A percentile compares a stretch with the other conserved stretches of the same genome.
phyloP scores from a whole-genome alignment of 805 yeast species.

The Torulaspora gathmanii region DNA sequence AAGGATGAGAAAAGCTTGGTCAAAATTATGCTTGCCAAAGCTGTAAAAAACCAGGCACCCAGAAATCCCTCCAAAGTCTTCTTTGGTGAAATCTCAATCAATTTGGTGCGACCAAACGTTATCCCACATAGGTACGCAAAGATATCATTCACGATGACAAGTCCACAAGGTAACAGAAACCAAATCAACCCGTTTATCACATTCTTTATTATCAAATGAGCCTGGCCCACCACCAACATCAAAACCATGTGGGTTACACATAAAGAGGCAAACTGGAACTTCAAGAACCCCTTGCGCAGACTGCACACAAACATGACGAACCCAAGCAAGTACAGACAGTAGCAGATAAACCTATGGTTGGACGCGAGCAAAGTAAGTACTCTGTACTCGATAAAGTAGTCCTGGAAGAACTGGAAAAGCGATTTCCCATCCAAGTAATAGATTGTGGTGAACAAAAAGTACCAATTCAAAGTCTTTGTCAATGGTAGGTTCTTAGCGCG shows the following conservation, averaged over 20 bases:
- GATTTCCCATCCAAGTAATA: constrained; percentile 87
- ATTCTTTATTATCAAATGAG: constrained; percentile 86
- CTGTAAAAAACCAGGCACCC: constrained; percentile 96
- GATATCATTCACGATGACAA: constrained; percentile 91
- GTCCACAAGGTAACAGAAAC: constrained; percentile 87
- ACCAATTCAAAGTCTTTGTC: constrained; percentile 86
- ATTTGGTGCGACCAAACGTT: constrained; percentile 88
- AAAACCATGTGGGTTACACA: constrained; percentile 93
- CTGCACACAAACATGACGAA: constrained; percentile 87
- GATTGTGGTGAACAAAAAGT: constrained; percentile 78
- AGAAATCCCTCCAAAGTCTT: constrained; percentile 96
- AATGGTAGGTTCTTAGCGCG: constrained; percentile 77
- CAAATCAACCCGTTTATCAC: constrained; percentile 87
- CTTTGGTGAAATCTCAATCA: constrained; percentile 91
- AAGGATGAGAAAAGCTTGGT: constrained; percentile 60
- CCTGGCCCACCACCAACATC: constrained; percentile 85
- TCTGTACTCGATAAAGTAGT: constrained; percentile 36
- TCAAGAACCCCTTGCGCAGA: constrained; percentile 80
- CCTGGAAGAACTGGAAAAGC: constrained; percentile 60
- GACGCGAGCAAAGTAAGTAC: constrained; percentile 53
- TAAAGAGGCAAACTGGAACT: constrained; percentile 89
- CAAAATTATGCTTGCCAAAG: constrained; percentile 62
- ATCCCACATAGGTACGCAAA: constrained; percentile 97
- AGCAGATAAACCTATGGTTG: constrained; percentile 81
- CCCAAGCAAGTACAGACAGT: constrained; percentile 79